Base-by-base conservation (phyloP, 257 asterid species). In the Petunia axillaris region DNA sequence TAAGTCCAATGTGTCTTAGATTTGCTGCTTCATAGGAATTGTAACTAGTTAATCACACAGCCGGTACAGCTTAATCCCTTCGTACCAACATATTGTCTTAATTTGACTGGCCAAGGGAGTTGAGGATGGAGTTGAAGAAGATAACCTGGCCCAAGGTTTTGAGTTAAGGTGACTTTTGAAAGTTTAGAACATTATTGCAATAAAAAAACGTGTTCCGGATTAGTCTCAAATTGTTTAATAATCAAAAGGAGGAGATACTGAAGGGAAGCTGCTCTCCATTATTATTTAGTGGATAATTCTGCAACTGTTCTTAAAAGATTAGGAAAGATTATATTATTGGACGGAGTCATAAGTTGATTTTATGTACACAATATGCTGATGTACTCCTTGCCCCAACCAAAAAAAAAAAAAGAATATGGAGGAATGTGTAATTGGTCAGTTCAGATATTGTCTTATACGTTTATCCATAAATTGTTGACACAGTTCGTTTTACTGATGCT, bases 401-500 rank as follows among this genome's bases (percentile, higher is more conserved):
- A 25, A 43, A 77, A 15, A 8, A 48, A 43, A 40, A 77, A 77
- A 14, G 66, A 38, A 39, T 36, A 73, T 60, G 73, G 81, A 60
- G 50, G 57, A 44, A 43, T 16, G 73, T 63, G 13, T 44, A 48
- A 63, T 46, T 78, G 81, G 62, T 48, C 60, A 44, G 37, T 50
- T 79, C 36, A 25, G 36, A 11, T 41, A 73, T 73, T 73, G 78
- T 73, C 25, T 25, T 25, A 25, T 25, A 25, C 25, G 25, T 73
- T 43, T 37, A 50, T 73, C 46, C 11, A 50, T 73, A 50, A 50
- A 50, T 73, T 73, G 6, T 71, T 71, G 44, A 48, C 1, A 35
- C 6, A 43, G 25, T 70, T 64, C n/a, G 76, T 62, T 39, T 54
- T 38, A 62, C 77, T 35, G 76, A 67, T 65, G 70, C 40, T 91